These are phyloP conservation scores for Penicillium paneum DNA, from an alignment of 2,329 filamentous ascomycete species.

Conservation along the genomic window DNA sequence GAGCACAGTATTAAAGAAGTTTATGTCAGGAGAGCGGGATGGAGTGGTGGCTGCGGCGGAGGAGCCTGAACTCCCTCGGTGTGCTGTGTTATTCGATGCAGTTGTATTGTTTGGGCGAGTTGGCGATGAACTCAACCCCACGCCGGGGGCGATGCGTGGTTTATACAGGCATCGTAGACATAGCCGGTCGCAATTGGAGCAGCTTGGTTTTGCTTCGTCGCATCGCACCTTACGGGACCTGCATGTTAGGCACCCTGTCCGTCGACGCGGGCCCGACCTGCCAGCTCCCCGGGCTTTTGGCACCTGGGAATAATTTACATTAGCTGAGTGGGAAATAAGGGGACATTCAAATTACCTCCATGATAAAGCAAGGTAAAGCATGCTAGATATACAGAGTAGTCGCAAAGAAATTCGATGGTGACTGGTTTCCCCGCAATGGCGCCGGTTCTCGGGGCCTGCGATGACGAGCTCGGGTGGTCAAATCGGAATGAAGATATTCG, in stretches of 20 bases:
- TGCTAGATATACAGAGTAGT: background rate
- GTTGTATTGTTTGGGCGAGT: background rate
- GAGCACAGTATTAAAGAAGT: conserved; percentile 31
- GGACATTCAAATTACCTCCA: conserved; percentile 19
- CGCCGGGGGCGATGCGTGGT: conserved; percentile 18
- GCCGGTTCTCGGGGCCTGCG: background rate
- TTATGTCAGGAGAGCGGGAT: conserved; percentile 21
- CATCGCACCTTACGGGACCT: conserved; percentile 37
- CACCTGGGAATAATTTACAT: conserved; percentile 10
- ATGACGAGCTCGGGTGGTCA: background rate
- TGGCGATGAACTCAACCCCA: conserved; percentile 4
- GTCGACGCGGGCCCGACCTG: conserved; percentile 35
- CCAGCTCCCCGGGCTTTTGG: conserved; percentile 33
- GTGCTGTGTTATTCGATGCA: background rate
- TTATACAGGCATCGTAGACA: conserved; percentile 32
- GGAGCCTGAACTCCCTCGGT: background rate
- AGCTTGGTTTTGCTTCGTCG: conserved; percentile 35
- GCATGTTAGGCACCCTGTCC: conserved; percentile 37
- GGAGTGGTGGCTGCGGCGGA: background rate
- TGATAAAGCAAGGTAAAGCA: conserved; percentile 9
- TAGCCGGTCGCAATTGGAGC: conserved; percentile 35
- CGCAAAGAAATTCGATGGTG: background rate
- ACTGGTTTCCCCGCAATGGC: background rate
- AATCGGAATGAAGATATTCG: too few species aligned
- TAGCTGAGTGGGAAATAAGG: conserved; percentile 10